Evolutionary conservation across 176 grass and related monocot genomes (phyloP).

Genomic region (Panicum miliaceum): DNA sequence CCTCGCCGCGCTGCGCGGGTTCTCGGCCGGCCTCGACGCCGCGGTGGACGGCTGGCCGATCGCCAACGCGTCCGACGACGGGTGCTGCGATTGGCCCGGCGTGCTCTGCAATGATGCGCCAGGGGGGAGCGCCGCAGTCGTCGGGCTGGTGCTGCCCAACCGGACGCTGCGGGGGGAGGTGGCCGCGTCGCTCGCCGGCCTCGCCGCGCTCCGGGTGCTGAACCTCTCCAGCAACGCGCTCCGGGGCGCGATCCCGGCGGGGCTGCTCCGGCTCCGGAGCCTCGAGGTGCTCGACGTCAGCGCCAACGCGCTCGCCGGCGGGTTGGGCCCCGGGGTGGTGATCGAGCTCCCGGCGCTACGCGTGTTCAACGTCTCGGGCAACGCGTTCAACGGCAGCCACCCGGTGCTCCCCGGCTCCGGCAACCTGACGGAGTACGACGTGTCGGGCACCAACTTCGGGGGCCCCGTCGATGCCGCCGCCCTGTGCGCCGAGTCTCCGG

Average conservation of each 20-base stretch:
- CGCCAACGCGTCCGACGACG: not conserved
- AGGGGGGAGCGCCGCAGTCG: not conserved
- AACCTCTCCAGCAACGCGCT: conserved; percentile 64
- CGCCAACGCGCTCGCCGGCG: conserved; percentile 31
- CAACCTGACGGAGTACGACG: conserved; percentile 46
- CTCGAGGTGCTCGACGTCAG: conserved; percentile 58
- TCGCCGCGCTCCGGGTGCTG: conserved; percentile 49
- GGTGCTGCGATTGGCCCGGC: conserved; percentile 52
- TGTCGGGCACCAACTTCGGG: conserved; percentile 40
- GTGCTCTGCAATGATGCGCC: conserved; percentile 14
- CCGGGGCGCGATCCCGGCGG: conserved; percentile 42
- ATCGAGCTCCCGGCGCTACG: conserved; percentile 35
- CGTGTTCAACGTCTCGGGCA: conserved; percentile 62
- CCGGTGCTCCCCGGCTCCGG: conserved; percentile 40
- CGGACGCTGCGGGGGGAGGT: conserved; percentile 40
- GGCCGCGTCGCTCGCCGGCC: conserved; percentile 39
- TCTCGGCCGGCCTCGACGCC: conserved; percentile 38
- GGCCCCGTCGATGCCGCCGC: conserved; percentile 26
- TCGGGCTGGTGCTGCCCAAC: conserved; percentile 47
- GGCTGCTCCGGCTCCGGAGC: conserved; percentile 36
- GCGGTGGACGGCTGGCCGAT: conserved; percentile 33
- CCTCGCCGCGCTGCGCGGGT: conserved; percentile 43
- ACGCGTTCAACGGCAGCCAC: conserved; percentile 47
- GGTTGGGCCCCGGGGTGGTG: not conserved
- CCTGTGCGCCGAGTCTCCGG: conserved; percentile 40